Evolutionary conservation across 345 rosid genomes (phyloP).

Genomic region (Garcia nutans): DNA sequence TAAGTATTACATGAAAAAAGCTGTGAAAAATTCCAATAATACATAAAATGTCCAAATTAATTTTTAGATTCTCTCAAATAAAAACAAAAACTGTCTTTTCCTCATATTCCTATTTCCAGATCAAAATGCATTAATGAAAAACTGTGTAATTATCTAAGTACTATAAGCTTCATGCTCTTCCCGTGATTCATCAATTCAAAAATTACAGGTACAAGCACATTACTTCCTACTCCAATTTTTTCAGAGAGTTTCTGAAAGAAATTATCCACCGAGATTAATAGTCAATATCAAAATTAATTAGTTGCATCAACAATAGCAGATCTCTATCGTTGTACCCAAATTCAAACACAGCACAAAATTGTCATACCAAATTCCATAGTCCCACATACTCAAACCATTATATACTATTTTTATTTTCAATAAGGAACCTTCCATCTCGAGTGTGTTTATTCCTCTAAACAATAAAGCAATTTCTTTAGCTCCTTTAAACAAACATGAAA

Average conservation of each 20-base stretch:
- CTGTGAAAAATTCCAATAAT: not conserved
- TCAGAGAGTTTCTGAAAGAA: not conserved
- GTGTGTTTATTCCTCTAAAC: not conserved
- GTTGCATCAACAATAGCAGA: not conserved
- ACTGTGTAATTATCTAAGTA: not conserved
- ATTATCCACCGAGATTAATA: not conserved
- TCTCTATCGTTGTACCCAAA: conserved; percentile 3
- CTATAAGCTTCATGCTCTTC: not conserved
- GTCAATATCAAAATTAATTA: not conserved
- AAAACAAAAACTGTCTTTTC: not conserved
- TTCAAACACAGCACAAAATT: not conserved
- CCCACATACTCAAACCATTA: not conserved
- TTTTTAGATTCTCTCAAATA: too few species aligned
- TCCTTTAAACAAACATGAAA: not conserved
- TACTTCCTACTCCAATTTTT: not conserved
- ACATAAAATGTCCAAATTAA: not conserved
- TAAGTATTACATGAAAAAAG: not conserved
- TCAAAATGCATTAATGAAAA: not conserved
- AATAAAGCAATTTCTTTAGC: conserved; percentile 6
- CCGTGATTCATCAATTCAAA: not conserved
- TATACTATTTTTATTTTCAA: not conserved
- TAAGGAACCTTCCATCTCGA: not conserved
- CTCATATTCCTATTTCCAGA: not conserved
- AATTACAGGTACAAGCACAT: not conserved
- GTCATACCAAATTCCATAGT: not conserved